phyloP scores from a whole-genome alignment of 768 basidiomycete species.

The Pleurotus djamor region DNA sequence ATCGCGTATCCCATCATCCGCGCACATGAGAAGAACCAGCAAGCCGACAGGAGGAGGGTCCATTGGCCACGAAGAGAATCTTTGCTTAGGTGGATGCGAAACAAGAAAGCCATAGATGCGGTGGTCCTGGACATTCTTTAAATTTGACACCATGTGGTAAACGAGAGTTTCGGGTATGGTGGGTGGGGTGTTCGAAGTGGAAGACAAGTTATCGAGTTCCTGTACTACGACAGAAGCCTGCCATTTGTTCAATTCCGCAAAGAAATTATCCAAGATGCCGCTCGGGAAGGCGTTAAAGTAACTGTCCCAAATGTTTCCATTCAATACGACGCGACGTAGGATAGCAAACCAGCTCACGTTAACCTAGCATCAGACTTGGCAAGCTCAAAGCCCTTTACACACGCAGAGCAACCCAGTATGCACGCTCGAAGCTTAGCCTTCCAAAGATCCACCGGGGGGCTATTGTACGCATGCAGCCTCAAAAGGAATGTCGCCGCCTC shows the following conservation, averaged over 20 bases:
- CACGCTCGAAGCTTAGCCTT: conserved; percentile 52
- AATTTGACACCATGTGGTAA: conserved; percentile 65
- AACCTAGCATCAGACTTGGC: conserved; percentile 62
- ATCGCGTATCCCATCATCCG: conserved; percentile 43
- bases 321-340: not conserved
- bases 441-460: conserved; percentile 61
- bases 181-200: conserved; percentile 14
- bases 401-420: conserved; percentile 62
- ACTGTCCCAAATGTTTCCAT: conserved; percentile 34
- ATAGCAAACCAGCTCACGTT: conserved; percentile 56
- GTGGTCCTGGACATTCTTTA: conserved; percentile 51
- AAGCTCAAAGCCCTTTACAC: conserved; percentile 64
- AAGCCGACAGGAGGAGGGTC: conserved; percentile 60
- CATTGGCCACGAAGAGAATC: conserved; percentile 50
- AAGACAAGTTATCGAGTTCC: conserved; percentile 16
- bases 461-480: conserved; percentile 77
- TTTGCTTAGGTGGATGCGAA: conserved; percentile 28
- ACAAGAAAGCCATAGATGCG: conserved; percentile 42
- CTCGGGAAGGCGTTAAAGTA: conserved; percentile 71
- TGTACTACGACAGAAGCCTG: conserved; percentile 52
- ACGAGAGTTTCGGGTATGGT: conserved; percentile 47
- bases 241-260: conserved; percentile 62
- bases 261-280: conserved; percentile 54
- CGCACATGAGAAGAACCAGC: conserved; percentile 55
- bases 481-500: conserved; percentile 81